Evolutionary conservation across 768 basidiomycete genomes (phyloP).

Genomic region (Serendipita indica): DNA sequence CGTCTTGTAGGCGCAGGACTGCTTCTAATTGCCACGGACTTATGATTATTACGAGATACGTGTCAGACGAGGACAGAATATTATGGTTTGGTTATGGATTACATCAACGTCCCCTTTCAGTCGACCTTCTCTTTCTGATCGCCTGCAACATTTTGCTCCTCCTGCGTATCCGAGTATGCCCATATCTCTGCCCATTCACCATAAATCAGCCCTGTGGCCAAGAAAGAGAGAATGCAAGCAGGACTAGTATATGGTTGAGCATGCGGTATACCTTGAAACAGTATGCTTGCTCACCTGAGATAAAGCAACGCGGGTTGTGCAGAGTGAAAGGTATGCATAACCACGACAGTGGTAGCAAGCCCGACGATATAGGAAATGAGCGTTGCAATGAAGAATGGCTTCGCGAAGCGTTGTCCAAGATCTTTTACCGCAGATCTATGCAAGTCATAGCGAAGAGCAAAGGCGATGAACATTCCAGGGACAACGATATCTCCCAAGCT

Average conservation of each 20-base stretch:
- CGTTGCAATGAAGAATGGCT: slow-evolving; percentile 62
- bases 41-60: too few species aligned
- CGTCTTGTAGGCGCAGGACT: background rate
- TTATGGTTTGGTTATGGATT: slow-evolving; percentile 3
- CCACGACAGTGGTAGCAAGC: slow-evolving; percentile 57
- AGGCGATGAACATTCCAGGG: slow-evolving; percentile 57
- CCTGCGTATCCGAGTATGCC: slow-evolving; percentile 11
- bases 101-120: background rate
- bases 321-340: slow-evolving; percentile 62
- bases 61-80: too few species aligned
- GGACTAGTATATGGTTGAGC: background rate
- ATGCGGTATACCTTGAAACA: slow-evolving; percentile 20
- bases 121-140: background rate
- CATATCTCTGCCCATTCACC: slow-evolving; percentile 8
- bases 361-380: slow-evolving; percentile 61
- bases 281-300: slow-evolving; percentile 41
- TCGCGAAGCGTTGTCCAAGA: slow-evolving; percentile 29
- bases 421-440: slow-evolving; percentile 28
- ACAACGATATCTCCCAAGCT: slow-evolving; percentile 66
- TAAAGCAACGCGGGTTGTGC: slow-evolving; percentile 92
- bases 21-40: background rate
- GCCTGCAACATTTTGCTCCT: slow-evolving; percentile 4
- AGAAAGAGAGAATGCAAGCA: slow-evolving; percentile 1
- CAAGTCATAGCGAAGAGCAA: slow-evolving; percentile 76
- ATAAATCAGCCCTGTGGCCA: slow-evolving; percentile 3